phyloP scores from a whole-genome alignment of 371 early-diverging fungal species.

The Mucor saturninus region DNA sequence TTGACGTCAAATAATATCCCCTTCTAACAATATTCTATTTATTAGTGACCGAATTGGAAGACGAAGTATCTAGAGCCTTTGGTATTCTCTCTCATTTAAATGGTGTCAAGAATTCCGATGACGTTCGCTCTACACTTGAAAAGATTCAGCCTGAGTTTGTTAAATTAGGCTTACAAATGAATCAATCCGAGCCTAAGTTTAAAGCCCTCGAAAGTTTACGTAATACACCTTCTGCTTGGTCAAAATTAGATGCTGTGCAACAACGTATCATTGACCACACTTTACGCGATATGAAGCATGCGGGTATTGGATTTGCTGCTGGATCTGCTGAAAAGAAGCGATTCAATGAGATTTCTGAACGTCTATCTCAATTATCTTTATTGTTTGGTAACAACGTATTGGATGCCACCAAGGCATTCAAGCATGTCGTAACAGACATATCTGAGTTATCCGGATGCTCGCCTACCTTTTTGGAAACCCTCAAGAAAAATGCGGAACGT shows the following conservation, averaged over 20 bases:
- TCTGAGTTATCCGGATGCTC: constrained; percentile 61
- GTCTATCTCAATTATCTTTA: constrained; percentile 59
- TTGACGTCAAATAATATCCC: background rate
- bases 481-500: constrained; percentile 57
- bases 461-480: constrained; percentile 47
- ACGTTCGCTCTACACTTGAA: constrained; percentile 62
- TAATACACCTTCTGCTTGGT: constrained; percentile 41
- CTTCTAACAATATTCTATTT: background rate
- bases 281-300: constrained; percentile 61
- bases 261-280: constrained; percentile 64
- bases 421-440: constrained; percentile 50
- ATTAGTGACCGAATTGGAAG: constrained; percentile 59
- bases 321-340: constrained; percentile 56
- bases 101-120: constrained; percentile 64
- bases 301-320: constrained; percentile 64
- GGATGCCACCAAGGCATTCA: constrained; percentile 69
- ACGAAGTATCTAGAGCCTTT: constrained; percentile 58
- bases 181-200: constrained; percentile 64
- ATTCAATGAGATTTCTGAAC: constrained; percentile 64
- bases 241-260: constrained; percentile 53
- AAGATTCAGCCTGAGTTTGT: constrained; percentile 62
- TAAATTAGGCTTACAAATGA: constrained; percentile 59
- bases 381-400: constrained; percentile 64
- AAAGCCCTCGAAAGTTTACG: constrained; percentile 58
- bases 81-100: constrained; percentile 65